These are phyloP conservation scores for Pleurotus salmoneostramineus DNA, from an alignment of 768 basidiomycete genomes.

Conservation along the genomic window DNA sequence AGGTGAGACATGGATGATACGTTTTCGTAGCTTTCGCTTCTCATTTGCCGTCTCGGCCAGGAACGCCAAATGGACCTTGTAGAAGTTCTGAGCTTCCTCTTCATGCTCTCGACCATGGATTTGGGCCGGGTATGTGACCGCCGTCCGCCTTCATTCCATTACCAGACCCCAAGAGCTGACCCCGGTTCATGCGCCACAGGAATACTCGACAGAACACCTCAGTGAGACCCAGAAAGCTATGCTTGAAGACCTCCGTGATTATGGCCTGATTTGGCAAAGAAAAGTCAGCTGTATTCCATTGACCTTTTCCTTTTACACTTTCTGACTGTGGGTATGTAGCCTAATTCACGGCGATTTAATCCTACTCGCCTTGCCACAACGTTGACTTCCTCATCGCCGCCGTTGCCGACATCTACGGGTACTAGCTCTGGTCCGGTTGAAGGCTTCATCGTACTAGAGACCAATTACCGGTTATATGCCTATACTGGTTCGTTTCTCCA, in stretches of 20 bases:
- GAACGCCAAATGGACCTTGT: slow-evolving; percentile 90
- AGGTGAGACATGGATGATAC: slow-evolving; percentile 43
- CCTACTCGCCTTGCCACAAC: slow-evolving; percentile 95
- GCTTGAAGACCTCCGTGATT: slow-evolving; percentile 89
- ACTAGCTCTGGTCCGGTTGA: slow-evolving; percentile 55
- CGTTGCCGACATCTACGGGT: slow-evolving; percentile 61
- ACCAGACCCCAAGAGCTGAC: not conserved
- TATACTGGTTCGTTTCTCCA: slow-evolving; percentile 70
- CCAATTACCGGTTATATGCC: slow-evolving; percentile 97
- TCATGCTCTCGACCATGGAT: slow-evolving; percentile 97
- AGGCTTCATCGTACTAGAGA: slow-evolving; percentile 95
- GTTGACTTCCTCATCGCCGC: slow-evolving; percentile 85
- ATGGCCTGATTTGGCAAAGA: slow-evolving; percentile 89
- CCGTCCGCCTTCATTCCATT: slow-evolving; percentile 17
- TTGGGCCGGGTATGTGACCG: slow-evolving; percentile 63
- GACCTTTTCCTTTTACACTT: slow-evolving; percentile 10
- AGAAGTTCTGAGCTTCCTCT: slow-evolving; percentile 89
- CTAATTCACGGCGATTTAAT: slow-evolving; percentile 77
- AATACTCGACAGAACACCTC: slow-evolving; percentile 83
- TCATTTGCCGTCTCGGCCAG: slow-evolving; percentile 30
- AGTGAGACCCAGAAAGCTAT: slow-evolving; percentile 80
- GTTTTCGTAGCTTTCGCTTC: slow-evolving; percentile 15
- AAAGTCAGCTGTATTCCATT: slow-evolving; percentile 40
- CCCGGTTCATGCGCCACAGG: slow-evolving; percentile 39
- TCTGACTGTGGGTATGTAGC: slow-evolving; percentile 36